phyloP scores from a whole-genome alignment of 371 early-diverging fungal species.

The Conidiobolus incongruus region DNA sequence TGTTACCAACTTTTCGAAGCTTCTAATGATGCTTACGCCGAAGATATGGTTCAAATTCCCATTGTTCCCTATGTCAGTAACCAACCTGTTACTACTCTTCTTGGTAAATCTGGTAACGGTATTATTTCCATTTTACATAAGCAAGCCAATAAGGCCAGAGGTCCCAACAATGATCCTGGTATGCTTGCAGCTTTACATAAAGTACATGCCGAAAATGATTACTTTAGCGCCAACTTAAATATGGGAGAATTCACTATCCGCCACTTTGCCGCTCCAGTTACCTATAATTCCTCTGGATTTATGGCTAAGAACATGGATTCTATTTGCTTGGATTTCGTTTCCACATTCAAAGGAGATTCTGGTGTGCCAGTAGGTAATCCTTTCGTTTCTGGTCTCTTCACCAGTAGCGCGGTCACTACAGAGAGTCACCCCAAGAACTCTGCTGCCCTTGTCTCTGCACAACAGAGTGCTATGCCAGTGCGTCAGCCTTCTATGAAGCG shows the following conservation, averaged over 20 bases:
- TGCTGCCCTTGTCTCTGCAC: constrained; percentile 33
- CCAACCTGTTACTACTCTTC: constrained; percentile 28
- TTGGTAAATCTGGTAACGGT: constrained; percentile 22
- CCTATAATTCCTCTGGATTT: constrained; percentile 52
- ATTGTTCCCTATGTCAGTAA: constrained; percentile 27
- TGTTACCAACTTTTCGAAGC: constrained; percentile 11
- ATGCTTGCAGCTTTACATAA: constrained; percentile 11
- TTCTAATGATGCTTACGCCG: constrained; percentile 4
- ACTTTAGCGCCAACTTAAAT: constrained; percentile 16
- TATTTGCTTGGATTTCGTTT: constrained; percentile 60
- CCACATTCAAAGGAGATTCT: constrained; percentile 38
- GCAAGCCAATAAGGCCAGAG: constrained; percentile 14
- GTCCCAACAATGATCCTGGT: constrained; percentile 10
- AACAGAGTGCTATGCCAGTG: constrained; percentile 19
- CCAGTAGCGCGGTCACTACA: constrained; percentile 47
- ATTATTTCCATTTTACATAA: too few relatives aligned
- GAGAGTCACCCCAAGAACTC: constrained; percentile 57
- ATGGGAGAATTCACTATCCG: constrained; percentile 21
- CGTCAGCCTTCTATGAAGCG: constrained; percentile 13
- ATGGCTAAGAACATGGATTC: constrained; percentile 42
- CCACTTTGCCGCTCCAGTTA: constrained; percentile 50
- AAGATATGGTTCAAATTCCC: constrained; percentile 14
- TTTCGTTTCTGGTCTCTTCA: constrained; percentile 60
- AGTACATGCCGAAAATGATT: constrained; percentile 15
- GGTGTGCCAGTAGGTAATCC: constrained; percentile 20